phyloP scores from a whole-genome alignment of 2,329 filamentous ascomycete genomes.

The Dryadomyces sulphureus region DNA sequence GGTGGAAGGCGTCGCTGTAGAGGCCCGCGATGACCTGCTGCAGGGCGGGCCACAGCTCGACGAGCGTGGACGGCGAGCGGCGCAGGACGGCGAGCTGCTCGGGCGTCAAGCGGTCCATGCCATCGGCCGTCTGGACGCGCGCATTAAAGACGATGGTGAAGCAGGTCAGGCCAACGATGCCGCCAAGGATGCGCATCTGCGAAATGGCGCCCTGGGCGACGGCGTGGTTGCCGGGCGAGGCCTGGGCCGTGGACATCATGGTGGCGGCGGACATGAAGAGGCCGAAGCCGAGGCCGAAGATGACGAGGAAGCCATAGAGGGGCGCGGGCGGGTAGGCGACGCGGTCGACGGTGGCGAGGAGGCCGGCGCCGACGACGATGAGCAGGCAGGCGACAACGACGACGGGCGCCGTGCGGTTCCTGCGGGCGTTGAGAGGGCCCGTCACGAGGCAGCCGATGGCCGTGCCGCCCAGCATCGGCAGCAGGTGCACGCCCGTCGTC shows the following conservation, averaged over 20 bases:
- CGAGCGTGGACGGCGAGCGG: constrained; percentile 11
- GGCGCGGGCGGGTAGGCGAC: constrained; percentile 18
- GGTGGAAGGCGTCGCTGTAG: constrained; percentile 11
- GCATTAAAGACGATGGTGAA: constrained; percentile 44
- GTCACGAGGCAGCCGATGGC: constrained; percentile 41
- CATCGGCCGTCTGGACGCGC: constrained; percentile 17
- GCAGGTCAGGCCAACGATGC: constrained; percentile 40
- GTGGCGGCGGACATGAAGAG: constrained; percentile 41
- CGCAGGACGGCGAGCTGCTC: constrained; percentile 10
- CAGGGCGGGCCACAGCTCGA: constrained; percentile 11
- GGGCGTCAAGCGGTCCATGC: constrained; percentile 4
- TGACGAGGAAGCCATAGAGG: constrained; percentile 38
- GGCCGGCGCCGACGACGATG: constrained; percentile 35
- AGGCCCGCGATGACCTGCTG: constrained; percentile 7
- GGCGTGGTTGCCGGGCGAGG: constrained; percentile 33
- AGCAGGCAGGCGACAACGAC: constrained; percentile 33
- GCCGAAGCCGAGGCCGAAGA: constrained; percentile 45
- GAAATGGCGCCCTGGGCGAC: constrained; percentile 45
- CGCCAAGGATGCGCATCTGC: constrained; percentile 44
- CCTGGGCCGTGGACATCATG: constrained; percentile 40
- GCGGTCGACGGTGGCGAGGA: constrained; percentile 29
- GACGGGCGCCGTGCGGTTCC: constrained; percentile 37
- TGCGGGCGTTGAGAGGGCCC: constrained; percentile 35
- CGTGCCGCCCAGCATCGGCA: constrained; percentile 42
- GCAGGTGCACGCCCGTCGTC: constrained; percentile 39